Evolutionary conservation across 1,139 yeast genomes (phyloP).

Genomic region (Lodderomyces jiufengensis): DNA sequence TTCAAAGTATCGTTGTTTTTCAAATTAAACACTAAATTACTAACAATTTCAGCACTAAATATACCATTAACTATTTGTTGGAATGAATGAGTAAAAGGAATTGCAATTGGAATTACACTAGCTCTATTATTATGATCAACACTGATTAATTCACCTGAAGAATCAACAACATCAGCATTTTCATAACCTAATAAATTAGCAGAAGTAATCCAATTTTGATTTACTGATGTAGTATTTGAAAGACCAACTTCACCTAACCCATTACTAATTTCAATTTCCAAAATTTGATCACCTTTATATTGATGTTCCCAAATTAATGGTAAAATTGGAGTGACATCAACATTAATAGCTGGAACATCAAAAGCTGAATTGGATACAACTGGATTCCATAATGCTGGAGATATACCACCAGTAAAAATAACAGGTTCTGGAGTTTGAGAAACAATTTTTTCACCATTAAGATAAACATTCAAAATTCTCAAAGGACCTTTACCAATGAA

Average conservation of each 20-base stretch:
- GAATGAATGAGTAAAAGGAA: slow-evolving; percentile 32
- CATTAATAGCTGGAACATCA: slow-evolving; percentile 61
- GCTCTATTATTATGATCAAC: slow-evolving; percentile 20
- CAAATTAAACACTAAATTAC: slow-evolving; percentile 32
- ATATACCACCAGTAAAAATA: slow-evolving; percentile 73
- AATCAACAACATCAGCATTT: slow-evolving; percentile 31
- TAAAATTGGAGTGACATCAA: slow-evolving; percentile 65
- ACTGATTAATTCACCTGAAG: slow-evolving; percentile 37
- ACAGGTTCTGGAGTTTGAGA: slow-evolving; percentile 56
- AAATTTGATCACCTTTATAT: slow-evolving; percentile 18
- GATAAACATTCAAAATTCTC: slow-evolving; percentile 49
- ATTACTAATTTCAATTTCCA: slow-evolving; percentile 53
- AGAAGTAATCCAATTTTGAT: slow-evolving; percentile 66
- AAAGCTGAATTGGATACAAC: slow-evolving; percentile 71
- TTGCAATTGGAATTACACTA: slow-evolving; percentile 18
- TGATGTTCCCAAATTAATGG: slow-evolving; percentile 56
- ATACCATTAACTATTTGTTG: slow-evolving; percentile 35
- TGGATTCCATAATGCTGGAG: slow-evolving; percentile 78
- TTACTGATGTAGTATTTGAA: slow-evolving; percentile 31
- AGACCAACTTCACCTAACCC: slow-evolving; percentile 44
- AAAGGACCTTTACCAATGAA: slow-evolving; percentile 64
- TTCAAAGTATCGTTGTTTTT: slow-evolving; percentile 29
- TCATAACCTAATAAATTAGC: slow-evolving; percentile 69
- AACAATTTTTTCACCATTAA: slow-evolving; percentile 48
- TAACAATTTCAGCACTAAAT: slow-evolving; percentile 26